Percentiles rank a stretch among this genome's conserved stretches.
These are phyloP conservation scores for Globisporangium cystogenes DNA, from an alignment of 352 stramenopile genomes.

Conservation along the genomic window DNA sequence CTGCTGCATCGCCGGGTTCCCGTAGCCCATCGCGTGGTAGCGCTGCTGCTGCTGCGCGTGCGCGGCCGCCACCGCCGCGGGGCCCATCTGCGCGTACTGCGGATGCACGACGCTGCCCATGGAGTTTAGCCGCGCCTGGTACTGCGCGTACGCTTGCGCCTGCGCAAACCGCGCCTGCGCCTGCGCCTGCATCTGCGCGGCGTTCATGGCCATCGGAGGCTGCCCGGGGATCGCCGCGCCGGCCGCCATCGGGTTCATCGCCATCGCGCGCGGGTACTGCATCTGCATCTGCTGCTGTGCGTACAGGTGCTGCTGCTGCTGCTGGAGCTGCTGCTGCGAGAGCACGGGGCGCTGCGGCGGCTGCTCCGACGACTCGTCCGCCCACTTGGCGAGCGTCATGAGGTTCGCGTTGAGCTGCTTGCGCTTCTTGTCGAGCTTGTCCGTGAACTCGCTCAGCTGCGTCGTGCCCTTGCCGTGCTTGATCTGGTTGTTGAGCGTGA, in stretches of 20 bases:
- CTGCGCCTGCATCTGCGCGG: constrained; percentile 24
- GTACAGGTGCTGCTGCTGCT: constrained; percentile 18
- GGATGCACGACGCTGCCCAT: constrained; percentile 29
- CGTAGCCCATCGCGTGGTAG: constrained; percentile 5
- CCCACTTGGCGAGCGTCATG: constrained; percentile 87
- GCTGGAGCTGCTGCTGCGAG: constrained; percentile 17
- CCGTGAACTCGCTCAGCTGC: constrained; percentile 70
- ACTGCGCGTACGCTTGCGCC: constrained; percentile 47
- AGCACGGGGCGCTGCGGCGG: constrained; percentile 29
- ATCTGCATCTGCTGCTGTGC: constrained; percentile 18
- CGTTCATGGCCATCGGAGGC: constrained; percentile 16
- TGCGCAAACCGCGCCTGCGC: constrained; percentile 27
- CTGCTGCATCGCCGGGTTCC: constrained; percentile 9
- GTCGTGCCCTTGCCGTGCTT: constrained; percentile 77
- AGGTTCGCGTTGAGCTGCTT: constrained; percentile 89
- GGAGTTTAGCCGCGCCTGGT: constrained; percentile 55
- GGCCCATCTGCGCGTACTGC: constrained; percentile 23
- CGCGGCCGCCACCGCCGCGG: constrained; percentile 1
- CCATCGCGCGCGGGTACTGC: constrained; percentile 14
- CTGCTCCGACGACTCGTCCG: constrained; percentile 75
- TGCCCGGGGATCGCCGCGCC: constrained; percentile 13
- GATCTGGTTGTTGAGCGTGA: constrained; percentile 84
- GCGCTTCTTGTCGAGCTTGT: constrained; percentile 87
- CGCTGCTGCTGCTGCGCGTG: constrained; percentile 15
- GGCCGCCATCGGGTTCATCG: constrained; percentile 23